These are phyloP conservation scores for Phialophora expanda DNA, from an alignment of 2,329 filamentous ascomycete genomes.

Conservation along the genomic window DNA sequence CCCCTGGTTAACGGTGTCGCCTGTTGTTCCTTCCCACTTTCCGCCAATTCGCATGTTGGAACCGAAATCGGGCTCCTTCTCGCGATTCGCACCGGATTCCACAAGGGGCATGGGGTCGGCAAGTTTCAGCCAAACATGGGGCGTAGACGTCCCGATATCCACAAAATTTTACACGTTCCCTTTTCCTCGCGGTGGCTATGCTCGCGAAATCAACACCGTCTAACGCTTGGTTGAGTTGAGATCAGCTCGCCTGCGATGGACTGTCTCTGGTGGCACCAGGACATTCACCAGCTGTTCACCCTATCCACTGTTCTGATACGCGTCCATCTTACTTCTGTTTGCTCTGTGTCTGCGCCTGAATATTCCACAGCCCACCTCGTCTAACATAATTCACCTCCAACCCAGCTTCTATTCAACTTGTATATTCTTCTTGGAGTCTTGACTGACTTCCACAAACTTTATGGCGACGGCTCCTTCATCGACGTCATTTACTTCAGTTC, in stretches of 20 bases:
- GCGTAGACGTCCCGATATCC: not conserved
- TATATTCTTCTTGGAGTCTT: conserved; percentile 7
- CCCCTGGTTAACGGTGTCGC: conserved; percentile 3
- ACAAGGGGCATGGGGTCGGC: not conserved
- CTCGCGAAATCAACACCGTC: conserved; percentile 7
- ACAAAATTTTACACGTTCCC: conserved; percentile 17
- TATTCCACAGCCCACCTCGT: conserved; percentile 18
- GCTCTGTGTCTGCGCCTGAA: conserved; percentile 14
- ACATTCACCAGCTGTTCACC: conserved; percentile 3
- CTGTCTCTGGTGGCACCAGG: not conserved
- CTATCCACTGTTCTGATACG: conserved; percentile 2
- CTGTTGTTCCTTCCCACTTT: conserved; percentile 1
- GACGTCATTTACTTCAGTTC: conserved; percentile 5
- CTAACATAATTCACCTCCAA: not conserved
- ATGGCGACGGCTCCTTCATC: conserved; percentile 25
- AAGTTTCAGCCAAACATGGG: conserved; percentile 7
- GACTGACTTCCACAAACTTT: conserved; percentile 13
- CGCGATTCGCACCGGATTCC: not conserved
- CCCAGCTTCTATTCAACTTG: conserved; percentile 3
- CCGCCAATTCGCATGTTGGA: not conserved
- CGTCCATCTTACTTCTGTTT: conserved; percentile 12
- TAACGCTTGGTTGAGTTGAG: conserved; percentile 7
- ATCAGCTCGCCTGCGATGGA: conserved; percentile 7
- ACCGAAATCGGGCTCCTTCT: not conserved
- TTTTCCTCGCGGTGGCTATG: conserved; percentile 11